phyloP scores from a whole-genome alignment of 2,329 filamentous ascomycete genomes.

The Aspergillus sclerotialis region DNA sequence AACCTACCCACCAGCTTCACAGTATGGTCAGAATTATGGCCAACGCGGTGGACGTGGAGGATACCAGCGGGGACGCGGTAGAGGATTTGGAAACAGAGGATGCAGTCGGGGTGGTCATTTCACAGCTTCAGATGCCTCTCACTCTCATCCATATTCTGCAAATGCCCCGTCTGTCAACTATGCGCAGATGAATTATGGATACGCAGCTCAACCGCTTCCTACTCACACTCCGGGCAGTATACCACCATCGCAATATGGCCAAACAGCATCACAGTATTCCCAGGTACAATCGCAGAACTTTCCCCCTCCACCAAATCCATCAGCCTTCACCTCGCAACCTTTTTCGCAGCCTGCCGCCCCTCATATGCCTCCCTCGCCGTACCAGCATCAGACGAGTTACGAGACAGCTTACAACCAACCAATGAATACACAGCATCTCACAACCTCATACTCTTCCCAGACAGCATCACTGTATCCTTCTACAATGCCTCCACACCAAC shows the following conservation, averaged over 20 bases:
- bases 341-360: constrained; percentile 18
- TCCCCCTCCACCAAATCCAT: constrained; percentile 11
- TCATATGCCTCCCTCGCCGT: constrained; percentile 18
- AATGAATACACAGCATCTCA: neutral
- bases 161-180: constrained; percentile 22
- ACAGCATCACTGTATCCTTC: constrained; percentile 13
- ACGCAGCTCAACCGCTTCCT: constrained; percentile 18
- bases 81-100: constrained; percentile 27
- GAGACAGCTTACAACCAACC: constrained; percentile 16
- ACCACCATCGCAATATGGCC: constrained; percentile 18
- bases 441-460: constrained; percentile 9
- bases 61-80: constrained; percentile 25
- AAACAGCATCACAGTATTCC: constrained; percentile 14
- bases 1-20: constrained; percentile 13
- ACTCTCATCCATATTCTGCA: constrained; percentile 14
- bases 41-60: constrained; percentile 22
- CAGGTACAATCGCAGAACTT: constrained; percentile 18
- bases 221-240: constrained; percentile 17
- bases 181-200: constrained; percentile 22
- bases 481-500: constrained; percentile 14
- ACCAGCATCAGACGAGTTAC: constrained; percentile 21
- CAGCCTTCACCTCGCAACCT: constrained; percentile 16
- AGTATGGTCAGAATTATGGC: constrained; percentile 20
- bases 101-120: constrained; percentile 19
- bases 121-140: constrained; percentile 14